Evolutionary conservation across 2,329 filamentous ascomycete species (phyloP).

Genomic region (Albifimbria verrucaria): DNA sequence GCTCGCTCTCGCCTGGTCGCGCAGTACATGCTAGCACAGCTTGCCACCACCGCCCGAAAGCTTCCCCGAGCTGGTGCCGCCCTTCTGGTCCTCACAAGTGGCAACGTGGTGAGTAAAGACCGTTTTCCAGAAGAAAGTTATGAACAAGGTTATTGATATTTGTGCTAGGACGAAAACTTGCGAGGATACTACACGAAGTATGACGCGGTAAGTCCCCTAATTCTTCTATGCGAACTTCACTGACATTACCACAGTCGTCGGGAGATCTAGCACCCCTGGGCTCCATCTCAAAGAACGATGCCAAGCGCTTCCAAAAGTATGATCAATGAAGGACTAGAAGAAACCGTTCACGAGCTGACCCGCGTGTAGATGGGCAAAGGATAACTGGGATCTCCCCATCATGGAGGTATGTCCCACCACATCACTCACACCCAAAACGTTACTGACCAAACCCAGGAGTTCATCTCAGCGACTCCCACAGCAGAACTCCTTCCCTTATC

Average conservation of each 20-base stretch:
- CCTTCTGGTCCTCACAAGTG: slow-evolving; percentile 59
- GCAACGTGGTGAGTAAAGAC: slow-evolving; percentile 57
- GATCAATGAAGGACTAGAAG: too few species aligned
- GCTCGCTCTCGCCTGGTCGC: slow-evolving; percentile 63
- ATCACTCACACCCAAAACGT: too few species aligned
- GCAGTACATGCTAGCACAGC: slow-evolving; percentile 60
- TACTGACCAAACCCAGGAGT: too few species aligned
- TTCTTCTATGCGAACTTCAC: not conserved
- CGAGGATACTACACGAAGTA: slow-evolving; percentile 59
- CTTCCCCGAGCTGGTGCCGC: slow-evolving; percentile 49
- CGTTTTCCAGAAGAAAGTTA: too few species aligned
- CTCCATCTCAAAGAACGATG: slow-evolving; percentile 56
- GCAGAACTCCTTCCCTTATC: slow-evolving; percentile 47
- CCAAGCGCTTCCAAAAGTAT: slow-evolving; percentile 65
- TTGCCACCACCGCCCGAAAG: slow-evolving; percentile 56
- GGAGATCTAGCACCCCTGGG: slow-evolving; percentile 57
- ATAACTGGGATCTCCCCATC: slow-evolving; percentile 58
- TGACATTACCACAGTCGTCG: slow-evolving; percentile 21
- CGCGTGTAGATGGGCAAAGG: slow-evolving; percentile 51
- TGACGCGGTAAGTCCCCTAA: too few species aligned
- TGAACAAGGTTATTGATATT: slow-evolving; percentile 7
- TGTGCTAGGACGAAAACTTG: slow-evolving; percentile 30
- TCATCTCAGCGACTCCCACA: slow-evolving; percentile 56
- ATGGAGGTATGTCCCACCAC: too few species aligned
- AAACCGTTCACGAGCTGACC: too few species aligned